Evolutionary conservation across 176 grass and related monocot genomes (phyloP).

Genomic region (Musa acuminata): DNA sequence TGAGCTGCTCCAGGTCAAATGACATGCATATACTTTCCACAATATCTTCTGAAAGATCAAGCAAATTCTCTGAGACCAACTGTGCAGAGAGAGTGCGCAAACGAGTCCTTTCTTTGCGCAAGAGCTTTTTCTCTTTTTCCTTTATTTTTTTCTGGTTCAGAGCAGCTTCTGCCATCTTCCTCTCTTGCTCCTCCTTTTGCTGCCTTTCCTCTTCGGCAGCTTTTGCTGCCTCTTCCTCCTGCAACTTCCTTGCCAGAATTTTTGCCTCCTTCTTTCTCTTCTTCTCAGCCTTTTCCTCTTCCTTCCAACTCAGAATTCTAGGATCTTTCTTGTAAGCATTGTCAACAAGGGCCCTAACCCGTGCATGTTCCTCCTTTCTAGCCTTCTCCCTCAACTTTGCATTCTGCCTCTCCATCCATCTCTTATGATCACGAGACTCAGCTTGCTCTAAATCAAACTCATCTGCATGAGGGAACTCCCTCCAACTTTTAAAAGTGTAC

Average conservation of each 20-base stretch:
- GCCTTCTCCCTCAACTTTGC: constrained; percentile 80
- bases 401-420: constrained; percentile 99
- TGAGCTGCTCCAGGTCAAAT: constrained; percentile 60
- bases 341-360: constrained; percentile 70
- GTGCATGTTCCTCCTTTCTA: constrained; percentile 62
- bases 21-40: constrained; percentile 61
- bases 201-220: constrained; percentile 63
- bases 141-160: constrained; percentile 75
- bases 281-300: constrained; percentile 85
- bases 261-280: constrained; percentile 82
- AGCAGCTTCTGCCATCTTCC: constrained; percentile 57
- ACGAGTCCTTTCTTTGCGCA: constrained; percentile 83
- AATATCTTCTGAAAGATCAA: constrained; percentile 48
- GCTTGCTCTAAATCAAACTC: constrained; percentile 98
- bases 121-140: constrained; percentile 92
- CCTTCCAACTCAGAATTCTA: constrained; percentile 78
- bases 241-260: constrained; percentile 67
- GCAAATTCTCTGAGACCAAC: constrained; percentile 32
- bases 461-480: constrained; percentile 79
- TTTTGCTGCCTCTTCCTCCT: constrained; percentile 73
- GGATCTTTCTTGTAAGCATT: constrained; percentile 92
- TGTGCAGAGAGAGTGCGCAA: constrained; percentile 39
- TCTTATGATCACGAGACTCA: constrained; percentile 91
- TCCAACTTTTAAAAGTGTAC: constrained; percentile 96
- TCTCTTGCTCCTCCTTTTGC: constrained; percentile 69